These are phyloP conservation scores for Retiboletus flavoniger DNA, from an alignment of 1,284 basidiomycete genomes.

Conservation along the genomic window DNA sequence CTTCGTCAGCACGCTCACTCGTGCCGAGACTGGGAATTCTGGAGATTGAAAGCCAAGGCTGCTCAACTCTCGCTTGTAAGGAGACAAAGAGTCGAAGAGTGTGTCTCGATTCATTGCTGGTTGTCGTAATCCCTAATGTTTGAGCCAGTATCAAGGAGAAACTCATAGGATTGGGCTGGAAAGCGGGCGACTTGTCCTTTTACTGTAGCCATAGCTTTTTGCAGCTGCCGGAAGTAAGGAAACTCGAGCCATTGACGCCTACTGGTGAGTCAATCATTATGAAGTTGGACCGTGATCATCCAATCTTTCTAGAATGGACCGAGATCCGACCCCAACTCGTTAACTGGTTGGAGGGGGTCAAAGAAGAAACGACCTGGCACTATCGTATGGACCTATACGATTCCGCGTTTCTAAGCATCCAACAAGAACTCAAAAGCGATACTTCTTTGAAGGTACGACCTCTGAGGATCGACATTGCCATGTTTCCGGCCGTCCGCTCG, in stretches of 20 bases:
- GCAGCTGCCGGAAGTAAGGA: conserved; percentile 13
- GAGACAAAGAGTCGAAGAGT: conserved; percentile 11
- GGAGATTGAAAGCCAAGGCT: not conserved
- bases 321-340: conserved; percentile 9
- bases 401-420: not conserved
- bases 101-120: not conserved
- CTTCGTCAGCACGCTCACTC: conserved; percentile 4
- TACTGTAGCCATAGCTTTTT: not conserved
- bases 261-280: conserved; percentile 8
- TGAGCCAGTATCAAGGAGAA: conserved; percentile 6
- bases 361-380: not conserved
- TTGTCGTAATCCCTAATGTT: not conserved
- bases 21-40: conserved; percentile 9
- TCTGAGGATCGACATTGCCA: conserved; percentile 7
- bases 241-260: conserved; percentile 8
- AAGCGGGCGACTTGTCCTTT: not conserved
- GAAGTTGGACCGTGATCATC: not conserved
- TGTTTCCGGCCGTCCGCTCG: conserved; percentile 2
- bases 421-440: not conserved
- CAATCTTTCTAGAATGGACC: conserved; percentile 9
- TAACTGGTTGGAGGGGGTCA: not conserved
- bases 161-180: conserved; percentile 5
- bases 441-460: conserved; percentile 6
- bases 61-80: conserved; percentile 1
- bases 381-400: not conserved